phyloP scores from a whole-genome alignment of 148 eudicot genomes.

The Beta vulgaris region DNA sequence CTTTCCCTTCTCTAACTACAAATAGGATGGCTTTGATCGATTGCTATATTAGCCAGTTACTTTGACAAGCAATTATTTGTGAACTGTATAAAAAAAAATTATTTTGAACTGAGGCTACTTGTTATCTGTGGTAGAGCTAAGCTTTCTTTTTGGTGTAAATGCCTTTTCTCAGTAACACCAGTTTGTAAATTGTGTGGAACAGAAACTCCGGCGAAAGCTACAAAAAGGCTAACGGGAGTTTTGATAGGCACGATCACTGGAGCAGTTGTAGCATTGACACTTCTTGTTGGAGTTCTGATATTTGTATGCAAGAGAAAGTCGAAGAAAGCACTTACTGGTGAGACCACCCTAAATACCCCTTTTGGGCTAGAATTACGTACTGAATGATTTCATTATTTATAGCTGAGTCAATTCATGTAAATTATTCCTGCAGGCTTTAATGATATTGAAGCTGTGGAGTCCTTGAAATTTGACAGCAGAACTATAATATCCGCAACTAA shows the following conservation, averaged over 20 bases:
- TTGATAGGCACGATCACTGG: slow-evolving; percentile 5
- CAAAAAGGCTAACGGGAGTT: slow-evolving; percentile 14
- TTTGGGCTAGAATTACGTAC: neutral
- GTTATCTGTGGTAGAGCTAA: neutral
- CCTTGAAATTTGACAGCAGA: slow-evolving; percentile 30
- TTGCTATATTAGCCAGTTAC: neutral
- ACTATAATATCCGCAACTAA: slow-evolving; percentile 29
- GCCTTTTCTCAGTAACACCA: neutral
- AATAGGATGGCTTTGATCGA: neutral
- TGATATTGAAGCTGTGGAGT: slow-evolving; percentile 30
- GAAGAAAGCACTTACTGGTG: slow-evolving; percentile 16
- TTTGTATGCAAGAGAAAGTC: slow-evolving; percentile 21
- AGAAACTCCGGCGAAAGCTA: slow-evolving; percentile 16
- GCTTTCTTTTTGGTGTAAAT: neutral
- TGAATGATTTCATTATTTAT: neutral
- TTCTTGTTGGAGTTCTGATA: slow-evolving; percentile 12
- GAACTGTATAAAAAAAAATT: neutral
- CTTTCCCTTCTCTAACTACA: neutral
- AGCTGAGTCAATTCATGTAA: neutral
- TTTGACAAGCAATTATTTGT: neutral
- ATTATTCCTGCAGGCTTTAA: slow-evolving; percentile 22
- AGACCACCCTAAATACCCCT: slow-evolving; percentile 12
- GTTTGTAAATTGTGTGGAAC: slow-evolving; percentile 14
- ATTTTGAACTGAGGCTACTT: neutral
- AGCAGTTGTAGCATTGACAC: slow-evolving; percentile 15